These are phyloP conservation scores for Fusarium musae DNA, from an alignment of 2,329 filamentous ascomycete genomes.

Conservation along the genomic window DNA sequence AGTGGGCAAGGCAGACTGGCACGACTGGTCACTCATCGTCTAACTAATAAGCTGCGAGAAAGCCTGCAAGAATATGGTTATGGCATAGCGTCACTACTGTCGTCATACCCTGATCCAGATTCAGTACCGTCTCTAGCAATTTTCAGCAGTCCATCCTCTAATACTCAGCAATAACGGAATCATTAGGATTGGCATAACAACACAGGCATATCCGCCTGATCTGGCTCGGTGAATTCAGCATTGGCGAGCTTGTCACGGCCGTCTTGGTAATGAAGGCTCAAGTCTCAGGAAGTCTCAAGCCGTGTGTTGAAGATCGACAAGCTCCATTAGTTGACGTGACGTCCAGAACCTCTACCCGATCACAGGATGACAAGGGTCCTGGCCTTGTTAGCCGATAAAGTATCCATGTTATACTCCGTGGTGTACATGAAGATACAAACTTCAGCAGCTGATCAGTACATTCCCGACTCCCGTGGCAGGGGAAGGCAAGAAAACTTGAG, in stretches of 20 bases:
- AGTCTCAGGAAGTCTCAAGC: not conserved
- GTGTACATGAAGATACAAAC: conserved; percentile 21
- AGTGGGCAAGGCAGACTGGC: conserved; percentile 17
- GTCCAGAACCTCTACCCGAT: conserved; percentile 11
- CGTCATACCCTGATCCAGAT: conserved; percentile 5
- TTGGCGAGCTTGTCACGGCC: not conserved
- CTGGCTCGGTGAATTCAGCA: not conserved
- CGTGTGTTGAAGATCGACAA: conserved; percentile 23
- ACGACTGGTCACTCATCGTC: conserved; percentile 8
- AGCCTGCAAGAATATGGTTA: not conserved
- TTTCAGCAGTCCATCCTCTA: conserved; percentile 11
- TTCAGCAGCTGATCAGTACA: conserved; percentile 18
- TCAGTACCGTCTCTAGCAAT: not conserved
- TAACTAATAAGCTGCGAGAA: not conserved
- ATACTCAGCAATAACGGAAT: conserved; percentile 6
- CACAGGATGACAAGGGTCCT: conserved; percentile 24
- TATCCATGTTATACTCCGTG: conserved; percentile 1
- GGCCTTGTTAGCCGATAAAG: conserved; percentile 22
- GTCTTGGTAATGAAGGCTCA: conserved; percentile 5
- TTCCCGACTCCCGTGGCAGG: not conserved
- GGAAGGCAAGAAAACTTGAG: too few species aligned
- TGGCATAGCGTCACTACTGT: not conserved
- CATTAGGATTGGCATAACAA: not conserved
- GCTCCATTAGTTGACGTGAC: conserved; percentile 18
- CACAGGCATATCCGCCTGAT: not conserved